These are phyloP conservation scores for Metarhizium album DNA, from an alignment of 2,329 filamentous ascomycete species.

Conservation along the genomic window DNA sequence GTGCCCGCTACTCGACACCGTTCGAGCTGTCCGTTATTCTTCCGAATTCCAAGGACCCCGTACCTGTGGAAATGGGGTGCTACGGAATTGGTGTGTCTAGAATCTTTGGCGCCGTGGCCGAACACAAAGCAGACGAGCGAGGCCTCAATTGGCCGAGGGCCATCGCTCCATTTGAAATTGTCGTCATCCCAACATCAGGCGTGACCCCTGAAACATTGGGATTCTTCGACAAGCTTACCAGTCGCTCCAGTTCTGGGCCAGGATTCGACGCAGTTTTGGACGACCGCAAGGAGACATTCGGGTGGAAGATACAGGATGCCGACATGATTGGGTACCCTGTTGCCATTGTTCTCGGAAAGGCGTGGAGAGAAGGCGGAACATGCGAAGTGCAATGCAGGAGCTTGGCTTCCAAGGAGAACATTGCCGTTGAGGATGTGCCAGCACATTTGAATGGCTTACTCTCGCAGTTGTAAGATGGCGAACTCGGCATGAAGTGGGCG, in stretches of 20 bases:
- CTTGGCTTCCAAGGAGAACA: constrained; percentile 49
- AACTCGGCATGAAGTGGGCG: background rate
- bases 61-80: constrained; percentile 84
- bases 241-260: constrained; percentile 5
- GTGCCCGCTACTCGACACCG: constrained; percentile 74
- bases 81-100: constrained; percentile 91
- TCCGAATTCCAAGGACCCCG: constrained; percentile 19
- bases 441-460: constrained; percentile 36
- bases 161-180: constrained; percentile 75
- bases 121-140: constrained; percentile 56
- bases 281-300: constrained; percentile 56
- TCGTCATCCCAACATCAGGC: constrained; percentile 47
- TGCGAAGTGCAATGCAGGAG: constrained; percentile 73
- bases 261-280: constrained; percentile 60
- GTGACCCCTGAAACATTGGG: constrained; percentile 36
- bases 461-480: constrained; percentile 31
- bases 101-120: constrained; percentile 77
- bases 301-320: constrained; percentile 85
- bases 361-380: constrained; percentile 46
- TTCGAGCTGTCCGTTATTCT: constrained; percentile 52
- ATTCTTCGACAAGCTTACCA: constrained; percentile 53
- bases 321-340: constrained; percentile 84
- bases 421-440: constrained; percentile 35
- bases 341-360: constrained; percentile 65
- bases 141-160: constrained; percentile 81